phyloP scores from a whole-genome alignment of 768 basidiomycete species.

The Tulasnella sp. region DNA sequence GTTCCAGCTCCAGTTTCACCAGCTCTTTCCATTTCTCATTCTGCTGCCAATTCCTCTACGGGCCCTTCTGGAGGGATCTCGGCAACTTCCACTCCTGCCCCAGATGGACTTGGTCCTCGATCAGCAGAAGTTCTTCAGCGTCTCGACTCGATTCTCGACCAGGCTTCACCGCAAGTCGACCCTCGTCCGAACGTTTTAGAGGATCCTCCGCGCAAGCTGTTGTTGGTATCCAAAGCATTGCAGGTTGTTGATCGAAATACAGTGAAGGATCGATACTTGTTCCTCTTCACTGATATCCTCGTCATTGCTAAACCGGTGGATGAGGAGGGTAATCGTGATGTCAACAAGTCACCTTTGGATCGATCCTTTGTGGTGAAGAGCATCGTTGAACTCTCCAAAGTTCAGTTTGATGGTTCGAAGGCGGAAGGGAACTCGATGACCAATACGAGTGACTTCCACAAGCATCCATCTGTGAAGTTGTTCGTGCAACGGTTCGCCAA shows the following conservation, averaged over 20 bases:
- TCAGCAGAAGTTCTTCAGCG: slow-evolving; percentile 39
- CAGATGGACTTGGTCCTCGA: too few relatives aligned
- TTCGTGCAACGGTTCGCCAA: slow-evolving; percentile 71
- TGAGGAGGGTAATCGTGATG: slow-evolving; percentile 26
- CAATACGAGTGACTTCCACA: slow-evolving; percentile 13
- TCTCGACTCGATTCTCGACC: slow-evolving; percentile 55
- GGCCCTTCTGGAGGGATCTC: too few relatives aligned
- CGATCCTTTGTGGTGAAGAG: slow-evolving; percentile 81
- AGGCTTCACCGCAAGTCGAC: slow-evolving; percentile 46
- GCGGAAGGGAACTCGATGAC: slow-evolving; percentile 21
- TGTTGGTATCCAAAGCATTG: slow-evolving; percentile 73
- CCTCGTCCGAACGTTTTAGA: slow-evolving; percentile 57
- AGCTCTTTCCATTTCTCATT: too few relatives aligned
- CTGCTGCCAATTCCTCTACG: too few relatives aligned
- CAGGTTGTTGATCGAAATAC: slow-evolving; percentile 92
- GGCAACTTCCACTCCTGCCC: too few relatives aligned
- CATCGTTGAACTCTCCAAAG: slow-evolving; percentile 51
- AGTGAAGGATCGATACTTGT: slow-evolving; percentile 89
- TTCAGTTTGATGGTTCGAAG: slow-evolving; percentile 22
- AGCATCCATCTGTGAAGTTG: slow-evolving; percentile 37
- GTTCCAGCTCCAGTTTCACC: too few relatives aligned
- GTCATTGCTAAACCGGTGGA: slow-evolving; percentile 87
- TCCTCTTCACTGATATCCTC: slow-evolving; percentile 93
- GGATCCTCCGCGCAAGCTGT: slow-evolving; percentile 72
- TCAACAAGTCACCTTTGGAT: slow-evolving; percentile 44